Conservation (phyloP, 192 early-diverging fungal species). For the Chytriomyces sp. region DNA sequence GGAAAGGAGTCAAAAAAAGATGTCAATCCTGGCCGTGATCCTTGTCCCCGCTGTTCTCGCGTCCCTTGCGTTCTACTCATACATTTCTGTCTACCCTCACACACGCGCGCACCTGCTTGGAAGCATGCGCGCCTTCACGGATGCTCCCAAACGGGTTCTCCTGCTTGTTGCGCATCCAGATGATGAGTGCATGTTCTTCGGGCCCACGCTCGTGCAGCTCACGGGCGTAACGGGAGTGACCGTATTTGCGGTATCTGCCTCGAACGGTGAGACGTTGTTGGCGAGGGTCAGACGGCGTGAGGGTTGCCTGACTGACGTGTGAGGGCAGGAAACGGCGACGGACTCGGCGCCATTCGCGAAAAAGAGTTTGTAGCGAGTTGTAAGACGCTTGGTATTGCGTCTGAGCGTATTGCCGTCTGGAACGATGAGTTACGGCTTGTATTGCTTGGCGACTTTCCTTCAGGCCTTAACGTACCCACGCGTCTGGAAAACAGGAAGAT, state of each 20-base stretch:
- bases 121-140: not conserved
- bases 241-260: constrained; percentile 80
- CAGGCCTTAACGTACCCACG: no score
- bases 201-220: constrained; percentile 70
- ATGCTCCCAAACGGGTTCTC: constrained; percentile 19
- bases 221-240: constrained; percentile 51
- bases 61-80: not conserved
- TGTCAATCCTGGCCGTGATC: not conserved
- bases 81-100: not conserved
- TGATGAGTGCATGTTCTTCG: constrained; percentile 99
- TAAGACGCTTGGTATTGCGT: constrained; percentile 56
- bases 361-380: constrained; percentile 69
- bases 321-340: constrained; percentile 67
- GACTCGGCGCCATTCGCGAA: constrained; percentile 60
- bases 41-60: not conserved
- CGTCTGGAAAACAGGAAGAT: constrained; percentile 39
- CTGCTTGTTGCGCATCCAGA: constrained; percentile 67
- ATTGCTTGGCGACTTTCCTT: no score
- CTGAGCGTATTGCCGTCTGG: constrained; percentile 47
- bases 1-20: not conserved
- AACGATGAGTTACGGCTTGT: constrained; percentile 73
- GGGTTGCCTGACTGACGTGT: constrained; percentile 8
- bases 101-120: not conserved
- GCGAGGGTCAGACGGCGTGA: constrained; percentile 32
- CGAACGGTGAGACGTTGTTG: constrained; percentile 79